phyloP scores from a whole-genome alignment of 2,329 filamentous ascomycete species.

The Kalmusia sp. region DNA sequence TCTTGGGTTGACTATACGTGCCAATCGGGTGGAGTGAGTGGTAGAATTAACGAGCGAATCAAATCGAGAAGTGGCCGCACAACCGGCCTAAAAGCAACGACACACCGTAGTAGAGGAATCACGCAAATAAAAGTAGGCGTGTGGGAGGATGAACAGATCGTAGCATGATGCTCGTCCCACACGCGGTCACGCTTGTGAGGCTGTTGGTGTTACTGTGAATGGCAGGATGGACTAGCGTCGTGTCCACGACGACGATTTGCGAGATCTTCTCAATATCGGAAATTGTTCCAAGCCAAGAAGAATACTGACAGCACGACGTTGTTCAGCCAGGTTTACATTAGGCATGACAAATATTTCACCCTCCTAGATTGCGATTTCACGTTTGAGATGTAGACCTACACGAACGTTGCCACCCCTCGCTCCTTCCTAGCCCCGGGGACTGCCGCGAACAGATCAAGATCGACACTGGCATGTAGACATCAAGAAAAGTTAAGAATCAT shows the following conservation, averaged over 20 bases:
- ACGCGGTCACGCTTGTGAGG: too few relatives aligned
- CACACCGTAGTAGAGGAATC: too few relatives aligned
- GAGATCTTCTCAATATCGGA: background rate
- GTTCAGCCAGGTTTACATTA: background rate
- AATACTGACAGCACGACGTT: background rate
- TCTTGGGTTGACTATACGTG: conserved; percentile 17
- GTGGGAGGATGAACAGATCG: too few relatives aligned
- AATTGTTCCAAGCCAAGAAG: background rate
- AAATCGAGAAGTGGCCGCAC: conserved; percentile 1
- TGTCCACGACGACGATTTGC: background rate
- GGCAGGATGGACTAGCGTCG: too few relatives aligned
- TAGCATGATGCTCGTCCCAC: too few relatives aligned
- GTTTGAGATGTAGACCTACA: too few relatives aligned
- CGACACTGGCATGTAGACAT: background rate
- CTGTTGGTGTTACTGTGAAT: too few relatives aligned
- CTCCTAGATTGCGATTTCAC: too few relatives aligned
- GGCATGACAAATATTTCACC: conserved; percentile 1
- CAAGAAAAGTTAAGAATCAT: background rate
- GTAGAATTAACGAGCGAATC: conserved; percentile 17
- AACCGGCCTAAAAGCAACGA: background rate
- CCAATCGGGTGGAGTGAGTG: conserved; percentile 17
- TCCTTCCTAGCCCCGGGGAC: too few relatives aligned
- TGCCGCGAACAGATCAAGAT: too few relatives aligned
- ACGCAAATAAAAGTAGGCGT: too few relatives aligned
- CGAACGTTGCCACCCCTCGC: too few relatives aligned